Percentiles rank a stretch among this genome's conserved stretches.
These are phyloP conservation scores for Thyridium curvatum DNA, from an alignment of 2,329 filamentous ascomycete genomes.

Conservation along the genomic window DNA sequence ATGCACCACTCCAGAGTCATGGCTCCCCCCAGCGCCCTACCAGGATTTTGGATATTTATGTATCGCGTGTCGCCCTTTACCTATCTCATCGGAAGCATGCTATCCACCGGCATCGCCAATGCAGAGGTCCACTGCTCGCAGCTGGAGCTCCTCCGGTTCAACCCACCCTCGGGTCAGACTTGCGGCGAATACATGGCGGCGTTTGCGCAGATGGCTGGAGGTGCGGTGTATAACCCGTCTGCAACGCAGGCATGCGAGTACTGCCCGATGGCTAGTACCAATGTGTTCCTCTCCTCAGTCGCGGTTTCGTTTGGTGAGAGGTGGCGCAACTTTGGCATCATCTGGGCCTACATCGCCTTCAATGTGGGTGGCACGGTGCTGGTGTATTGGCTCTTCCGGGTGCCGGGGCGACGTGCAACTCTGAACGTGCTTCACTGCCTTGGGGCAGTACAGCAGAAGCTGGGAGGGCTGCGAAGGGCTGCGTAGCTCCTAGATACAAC, in stretches of 20 bases:
- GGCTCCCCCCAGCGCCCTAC: constrained; percentile 52
- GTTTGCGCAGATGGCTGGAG: constrained; percentile 38
- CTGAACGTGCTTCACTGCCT: too few relatives aligned
- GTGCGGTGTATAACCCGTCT: constrained; percentile 35
- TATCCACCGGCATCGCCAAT: constrained; percentile 57
- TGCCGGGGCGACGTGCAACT: constrained; percentile 10
- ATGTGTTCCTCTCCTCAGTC: constrained; percentile 22
- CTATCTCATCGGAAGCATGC: constrained; percentile 61
- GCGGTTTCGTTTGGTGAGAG: constrained; percentile 34
- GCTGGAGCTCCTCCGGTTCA: constrained; percentile 58
- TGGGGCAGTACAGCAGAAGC: too few relatives aligned
- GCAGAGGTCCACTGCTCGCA: constrained; percentile 50
- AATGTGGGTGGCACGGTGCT: constrained; percentile 36
- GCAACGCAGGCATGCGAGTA: constrained; percentile 12
- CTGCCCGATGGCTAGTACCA: constrained; percentile 13
- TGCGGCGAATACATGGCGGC: constrained; percentile 48
- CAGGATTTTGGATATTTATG: constrained; percentile 73
- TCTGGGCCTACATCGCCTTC: constrained; percentile 40
- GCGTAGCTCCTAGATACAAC: too few relatives aligned
- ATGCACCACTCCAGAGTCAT: constrained; percentile 69
- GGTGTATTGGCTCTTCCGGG: constrained; percentile 31
- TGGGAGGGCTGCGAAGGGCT: too few relatives aligned
- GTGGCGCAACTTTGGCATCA: constrained; percentile 45
- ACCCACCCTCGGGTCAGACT: constrained; percentile 44
- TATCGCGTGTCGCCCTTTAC: constrained; percentile 69